These are phyloP conservation scores for Entonaema liquescens DNA, from an alignment of 495 filamentous ascomycete genomes.

Conservation along the genomic window DNA sequence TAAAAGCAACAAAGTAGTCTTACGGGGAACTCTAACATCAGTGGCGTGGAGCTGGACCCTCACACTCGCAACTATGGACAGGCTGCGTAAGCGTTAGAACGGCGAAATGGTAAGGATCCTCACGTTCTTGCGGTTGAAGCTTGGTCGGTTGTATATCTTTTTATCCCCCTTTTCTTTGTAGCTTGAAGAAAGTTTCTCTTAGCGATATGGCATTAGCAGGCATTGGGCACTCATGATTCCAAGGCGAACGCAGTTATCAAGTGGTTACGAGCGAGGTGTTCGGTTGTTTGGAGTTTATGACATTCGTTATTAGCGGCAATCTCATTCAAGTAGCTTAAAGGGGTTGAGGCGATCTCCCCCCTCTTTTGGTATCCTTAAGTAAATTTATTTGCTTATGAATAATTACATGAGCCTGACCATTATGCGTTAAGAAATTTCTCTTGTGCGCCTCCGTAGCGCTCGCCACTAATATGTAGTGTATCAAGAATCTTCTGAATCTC, in stretches of 20 bases:
- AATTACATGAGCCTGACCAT: neutral
- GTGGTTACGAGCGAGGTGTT: neutral
- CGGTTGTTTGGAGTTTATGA: neutral
- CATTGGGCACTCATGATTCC: neutral
- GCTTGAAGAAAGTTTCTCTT: neutral
- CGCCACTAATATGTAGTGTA: slow-evolving; percentile 5
- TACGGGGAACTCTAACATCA: no score
- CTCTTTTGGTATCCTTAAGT: neutral
- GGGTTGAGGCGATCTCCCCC: neutral
- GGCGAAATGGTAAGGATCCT: no score
- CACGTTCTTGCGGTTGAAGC: no score
- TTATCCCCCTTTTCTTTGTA: no score
- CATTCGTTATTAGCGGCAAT: no score
- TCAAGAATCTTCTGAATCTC: slow-evolving; percentile 53
- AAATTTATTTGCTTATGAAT: no score
- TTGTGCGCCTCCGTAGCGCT: slow-evolving; percentile 19
- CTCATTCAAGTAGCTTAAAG: neutral
- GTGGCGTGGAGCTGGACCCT: neutral
- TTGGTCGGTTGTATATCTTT: no score
- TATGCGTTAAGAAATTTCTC: slow-evolving; percentile 17
- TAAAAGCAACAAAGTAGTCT: no score
- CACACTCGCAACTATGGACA: neutral
- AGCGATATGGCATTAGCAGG: neutral
- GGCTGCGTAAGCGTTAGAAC: neutral
- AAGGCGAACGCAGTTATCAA: neutral